Conservation (phyloP, 2,329 filamentous ascomycete species). For the Rhinocladiella similis region DNA sequence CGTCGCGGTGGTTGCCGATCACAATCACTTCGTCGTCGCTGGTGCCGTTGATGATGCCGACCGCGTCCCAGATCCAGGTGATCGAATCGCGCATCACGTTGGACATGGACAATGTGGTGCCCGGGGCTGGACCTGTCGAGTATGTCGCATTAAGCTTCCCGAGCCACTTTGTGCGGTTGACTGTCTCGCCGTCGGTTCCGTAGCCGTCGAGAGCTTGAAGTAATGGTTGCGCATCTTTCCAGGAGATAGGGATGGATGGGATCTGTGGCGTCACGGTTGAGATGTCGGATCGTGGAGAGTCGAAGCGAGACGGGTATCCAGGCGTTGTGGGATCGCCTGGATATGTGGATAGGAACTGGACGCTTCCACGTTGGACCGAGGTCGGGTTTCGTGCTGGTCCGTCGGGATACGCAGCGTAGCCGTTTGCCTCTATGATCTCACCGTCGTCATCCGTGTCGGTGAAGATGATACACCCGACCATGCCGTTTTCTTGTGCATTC, state of each 20-base stretch:
- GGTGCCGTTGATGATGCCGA: conserved; percentile 35
- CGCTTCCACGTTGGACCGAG: conserved; percentile 47
- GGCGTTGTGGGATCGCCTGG: conserved; percentile 34
- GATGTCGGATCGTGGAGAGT: conserved; percentile 32
- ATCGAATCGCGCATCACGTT: conserved; percentile 30
- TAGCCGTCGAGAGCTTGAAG: conserved; percentile 36
- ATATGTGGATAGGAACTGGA: conserved; percentile 36
- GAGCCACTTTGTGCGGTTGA: conserved; percentile 36
- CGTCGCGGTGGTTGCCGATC: conserved; percentile 56
- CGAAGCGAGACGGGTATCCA: conserved; percentile 35
- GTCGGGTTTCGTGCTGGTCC: conserved; percentile 48
- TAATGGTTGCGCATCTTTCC: conserved; percentile 34
- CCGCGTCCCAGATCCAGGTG: conserved; percentile 32
- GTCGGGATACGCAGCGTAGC: conserved; percentile 43
- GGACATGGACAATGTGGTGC: conserved; percentile 30
- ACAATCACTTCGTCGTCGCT: conserved; percentile 45
- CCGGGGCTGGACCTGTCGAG: conserved; percentile 33
- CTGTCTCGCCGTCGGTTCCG: conserved; percentile 33
- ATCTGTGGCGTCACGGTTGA: conserved; percentile 34
- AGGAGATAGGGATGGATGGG: conserved; percentile 36
- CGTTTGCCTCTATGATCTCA: conserved; percentile 49
- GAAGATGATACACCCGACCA: conserved; percentile 49
- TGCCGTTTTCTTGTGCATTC: conserved; percentile 47
- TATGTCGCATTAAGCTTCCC: conserved; percentile 37
- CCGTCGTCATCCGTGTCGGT: conserved; percentile 49